phyloP scores from a whole-genome alignment of 1,139 yeast species.

The Blastobotrys raffinosifermentans region DNA sequence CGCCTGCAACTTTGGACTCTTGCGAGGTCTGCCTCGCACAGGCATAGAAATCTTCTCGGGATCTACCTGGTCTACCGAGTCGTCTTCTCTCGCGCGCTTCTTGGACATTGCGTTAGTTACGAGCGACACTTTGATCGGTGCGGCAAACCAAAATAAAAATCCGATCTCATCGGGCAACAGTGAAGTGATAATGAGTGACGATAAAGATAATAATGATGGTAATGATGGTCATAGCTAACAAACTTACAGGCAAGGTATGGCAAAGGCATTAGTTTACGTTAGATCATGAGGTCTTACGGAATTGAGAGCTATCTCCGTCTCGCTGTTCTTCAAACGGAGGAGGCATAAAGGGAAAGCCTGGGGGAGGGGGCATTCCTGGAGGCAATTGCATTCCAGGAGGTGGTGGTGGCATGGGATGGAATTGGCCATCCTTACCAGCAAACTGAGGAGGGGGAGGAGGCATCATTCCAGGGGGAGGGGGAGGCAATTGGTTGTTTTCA shows the following conservation, averaged over 20 bases:
- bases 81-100: slow-evolving; percentile 12
- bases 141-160: no score
- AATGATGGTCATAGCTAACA: no score
- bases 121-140: no score
- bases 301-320: no score
- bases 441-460: slow-evolving; percentile 18
- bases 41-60: slow-evolving; percentile 2
- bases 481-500: slow-evolving; percentile 6
- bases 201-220: no score
- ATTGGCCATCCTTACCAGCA: slow-evolving; percentile 9
- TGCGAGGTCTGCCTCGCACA: slow-evolving; percentile 1
- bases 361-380: slow-evolving; percentile 17
- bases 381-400: slow-evolving; percentile 6
- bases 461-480: slow-evolving; percentile 17
- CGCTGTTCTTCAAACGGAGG: no score
- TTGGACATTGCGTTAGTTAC: no score
- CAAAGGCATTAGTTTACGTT: no score
- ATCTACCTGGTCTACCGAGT: slow-evolving; percentile 9
- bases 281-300: no score
- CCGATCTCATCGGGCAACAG: no score
- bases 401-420: slow-evolving; percentile 18
- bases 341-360: slow-evolving; percentile 12
- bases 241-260: no score
- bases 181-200: no score
- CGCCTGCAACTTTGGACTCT: slow-evolving; percentile 7